phyloP scores from a whole-genome alignment of 108 stramenopile species.

The Skeletonema potamos region DNA sequence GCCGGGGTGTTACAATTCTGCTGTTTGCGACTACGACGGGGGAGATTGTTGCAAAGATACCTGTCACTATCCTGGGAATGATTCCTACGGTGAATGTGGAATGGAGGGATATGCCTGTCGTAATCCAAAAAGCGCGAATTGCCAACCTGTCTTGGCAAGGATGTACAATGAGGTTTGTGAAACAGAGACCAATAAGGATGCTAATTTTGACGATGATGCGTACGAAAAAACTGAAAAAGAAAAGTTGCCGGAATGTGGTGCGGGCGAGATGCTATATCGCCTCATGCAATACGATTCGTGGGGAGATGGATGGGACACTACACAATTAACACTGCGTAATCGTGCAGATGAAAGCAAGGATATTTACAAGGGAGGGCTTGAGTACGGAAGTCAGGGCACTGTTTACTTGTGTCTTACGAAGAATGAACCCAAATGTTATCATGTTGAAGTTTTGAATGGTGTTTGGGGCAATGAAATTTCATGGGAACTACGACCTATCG shows the following conservation, averaged over 20 bases:
- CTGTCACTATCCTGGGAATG: slow-evolving; percentile 35
- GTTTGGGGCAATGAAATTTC: slow-evolving; percentile 90
- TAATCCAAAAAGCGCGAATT: slow-evolving; percentile 69
- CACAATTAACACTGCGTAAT: slow-evolving; percentile 47
- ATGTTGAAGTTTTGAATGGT: slow-evolving; percentile 67
- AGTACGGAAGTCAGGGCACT: slow-evolving; percentile 72
- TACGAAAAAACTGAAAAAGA: slow-evolving; percentile 10
- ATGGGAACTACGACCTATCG: slow-evolving; percentile 77
- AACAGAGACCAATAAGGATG: slow-evolving; percentile 26
- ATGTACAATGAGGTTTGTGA: slow-evolving; percentile 46
- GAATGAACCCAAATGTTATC: slow-evolving; percentile 63
- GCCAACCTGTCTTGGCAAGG: slow-evolving; percentile 52
- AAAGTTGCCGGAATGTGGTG: slow-evolving; percentile 26
- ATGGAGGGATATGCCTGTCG: slow-evolving; percentile 84
- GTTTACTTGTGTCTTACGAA: slow-evolving; percentile 73
- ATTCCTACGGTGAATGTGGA: slow-evolving; percentile 67
- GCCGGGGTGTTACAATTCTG: slow-evolving; percentile 89
- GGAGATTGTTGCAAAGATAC: slow-evolving; percentile 92
- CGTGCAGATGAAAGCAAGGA: slow-evolving; percentile 1
- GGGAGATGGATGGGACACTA: slow-evolving; percentile 90
- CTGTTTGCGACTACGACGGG: slow-evolving; percentile 80
- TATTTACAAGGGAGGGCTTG: slow-evolving; percentile 63
- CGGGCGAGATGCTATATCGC: slow-evolving; percentile 52
- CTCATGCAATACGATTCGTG: slow-evolving; percentile 79
- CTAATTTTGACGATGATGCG: slow-evolving; percentile 29